Base-by-base conservation (phyloP, 2,329 filamentous ascomycete species). In the Xylariaceae sp. region DNA sequence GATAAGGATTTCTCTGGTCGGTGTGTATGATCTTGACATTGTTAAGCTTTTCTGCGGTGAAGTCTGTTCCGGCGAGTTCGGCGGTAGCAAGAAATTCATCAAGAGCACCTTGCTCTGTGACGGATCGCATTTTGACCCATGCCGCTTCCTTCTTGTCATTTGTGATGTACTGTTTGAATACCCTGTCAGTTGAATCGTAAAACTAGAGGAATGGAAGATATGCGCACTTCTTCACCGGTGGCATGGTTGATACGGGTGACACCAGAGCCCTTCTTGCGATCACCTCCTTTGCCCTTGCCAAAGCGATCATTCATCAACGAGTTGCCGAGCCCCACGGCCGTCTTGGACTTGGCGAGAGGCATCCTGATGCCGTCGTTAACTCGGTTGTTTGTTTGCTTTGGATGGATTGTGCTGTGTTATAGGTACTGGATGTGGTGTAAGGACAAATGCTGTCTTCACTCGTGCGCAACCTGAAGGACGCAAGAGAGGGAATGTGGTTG, bases 71-170 rank as follows among this genome's bases (percentile, higher is more conserved):
- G n/a, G 94, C 94, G 62, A 99, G 78, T 74, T 97, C 92, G 58
- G 94, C 95, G 1, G 94, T 99, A 51, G 88, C 89, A 59, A 99
- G 77, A 71, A 99, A 99, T 72, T 99, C 94, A 71, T 99, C 94
- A 56, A 99, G 84, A 42, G 92, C 92, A 61, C 88, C 92, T 73
- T 99, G 94, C 77, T 99, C 90, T 5, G 94, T 99, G 62, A 99
- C 89, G 70, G 90, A 96, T 76, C 93, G 90, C 94, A 99, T 97
- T 79, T 97, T 99, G 68, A 97, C 90, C 91, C 92, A 99, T 62
- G 90, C 82, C 34, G 93, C 94, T 75, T 97, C 92, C 69, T 95
- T 86, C 63, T 85, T 86, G 59, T 89, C 87, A 69, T 96, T 97
- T 45, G 90, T 94, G 64, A 97, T 85, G 71, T 99, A 99, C 78